Base-by-base conservation (phyloP, 805 yeast genomes). In the Pichia cephalocereana region DNA sequence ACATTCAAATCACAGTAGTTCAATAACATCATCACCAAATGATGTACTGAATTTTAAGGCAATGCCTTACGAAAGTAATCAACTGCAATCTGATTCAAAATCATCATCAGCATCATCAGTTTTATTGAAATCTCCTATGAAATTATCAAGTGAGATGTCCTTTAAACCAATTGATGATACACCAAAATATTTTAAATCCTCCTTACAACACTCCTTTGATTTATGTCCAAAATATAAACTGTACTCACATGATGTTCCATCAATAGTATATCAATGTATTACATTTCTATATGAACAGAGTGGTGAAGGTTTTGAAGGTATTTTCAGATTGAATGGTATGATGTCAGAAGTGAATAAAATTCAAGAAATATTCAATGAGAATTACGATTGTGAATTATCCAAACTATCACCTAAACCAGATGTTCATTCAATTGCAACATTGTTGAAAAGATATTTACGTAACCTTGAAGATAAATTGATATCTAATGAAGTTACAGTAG, bases 271-370 rank as follows among this genome's bases (percentile, higher is more conserved):
- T 57, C 68, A 95, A 51, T 88, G 96, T 59, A 59, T 90, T 34
- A 83, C 79, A 48, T 86, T 75, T 54, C 70, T 91, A 44, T 72
- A 74, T 44, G 73, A 70, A 38, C 75, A 81, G 27, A 79, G 82
- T 23, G 96, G 95, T 0, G 70, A 82, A n/a, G 76, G 76, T 52
- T 93, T 87, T 63, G 96, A 89, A 59, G 99, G 99, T 11, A 77
- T 91, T 3, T 93, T 93, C 69, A 73, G 99, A 52, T 69, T 89
- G 49, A 86, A 90, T 65, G 98, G 98, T 5, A 86, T 95, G 37
- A 84, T 89, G 48, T 75, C 88, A 1, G 74, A 83, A 46, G 87
- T 86, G 38, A 78, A 82, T 53, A 76, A 71, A 39, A 71, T 86
- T 50, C 86, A 82, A 57, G 86, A 78, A 43, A 71, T 68, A 43